Base-by-base conservation (phyloP, 345 rosid genomes). In the Atalantia buxifolia region DNA sequence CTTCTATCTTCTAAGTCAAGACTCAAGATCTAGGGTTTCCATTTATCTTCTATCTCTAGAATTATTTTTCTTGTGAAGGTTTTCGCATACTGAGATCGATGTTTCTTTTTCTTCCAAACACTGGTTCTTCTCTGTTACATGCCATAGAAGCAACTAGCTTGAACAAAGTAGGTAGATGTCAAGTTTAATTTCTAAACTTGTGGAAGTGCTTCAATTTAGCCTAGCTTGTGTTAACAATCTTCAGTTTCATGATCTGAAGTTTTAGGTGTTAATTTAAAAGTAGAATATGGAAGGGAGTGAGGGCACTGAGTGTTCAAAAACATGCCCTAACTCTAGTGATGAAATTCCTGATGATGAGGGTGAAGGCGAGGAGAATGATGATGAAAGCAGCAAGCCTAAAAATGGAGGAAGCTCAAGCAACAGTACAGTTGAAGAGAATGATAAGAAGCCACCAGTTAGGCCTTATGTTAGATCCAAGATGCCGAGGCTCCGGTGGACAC, bases 401-500 rank as follows among this genome's bases (percentile, higher is more conserved):
- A 80, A 79, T 45, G 89, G 80, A 42, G 86, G 87, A 40, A 88
- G 90, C 77, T 93, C 97, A n/a, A 94, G 97, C 91, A 94, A 88
- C 81, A 93, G 97, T 83, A 93, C 97, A 45, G 90, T 92, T 72
- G 97, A 91, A 80, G 97, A 88, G 82, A 86, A 71, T 22, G 87
- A 89, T 24, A 25, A 61, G 28, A 92, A 91, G 87, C 36, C 82
- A 1, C 55, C 86, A 16, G 92, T 93, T 45, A 76, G 98, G 81
- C 90, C 92, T 38, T 94, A 94, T 78, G 86, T 88, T 66, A 88
- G 97, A 85, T 94, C 97, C 71, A 92, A 88, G 90, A 82, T 83
- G 77, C 94, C 97, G 0, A 79, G 98, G 78, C 89, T 92, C 74
- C 87, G 92, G 27, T 94, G 98, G 98, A 86, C 89, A 21, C 89